Conservation (phyloP, 1,284 basidiomycete genomes). For the Inonotus hispidus region DNA sequence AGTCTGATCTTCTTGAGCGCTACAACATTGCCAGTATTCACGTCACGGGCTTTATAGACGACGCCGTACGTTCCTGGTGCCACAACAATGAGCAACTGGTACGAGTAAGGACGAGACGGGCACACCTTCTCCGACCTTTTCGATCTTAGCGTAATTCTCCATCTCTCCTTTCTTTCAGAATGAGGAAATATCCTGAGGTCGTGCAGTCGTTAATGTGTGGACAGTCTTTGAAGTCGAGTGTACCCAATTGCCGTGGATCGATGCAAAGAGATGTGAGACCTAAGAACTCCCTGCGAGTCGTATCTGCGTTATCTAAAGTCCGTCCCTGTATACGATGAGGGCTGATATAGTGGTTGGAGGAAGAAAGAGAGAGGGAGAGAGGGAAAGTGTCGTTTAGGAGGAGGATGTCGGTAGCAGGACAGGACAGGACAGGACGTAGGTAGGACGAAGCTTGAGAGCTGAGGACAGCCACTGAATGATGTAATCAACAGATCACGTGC, state of each 20-base stretch:
- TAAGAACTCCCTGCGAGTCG: background rate
- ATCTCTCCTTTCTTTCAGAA: background rate
- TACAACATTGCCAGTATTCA: constrained; percentile 72
- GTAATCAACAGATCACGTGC: background rate
- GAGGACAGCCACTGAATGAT: background rate
- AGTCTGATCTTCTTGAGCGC: constrained; percentile 98
- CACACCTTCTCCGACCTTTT: constrained; percentile 52
- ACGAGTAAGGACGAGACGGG: constrained; percentile 19
- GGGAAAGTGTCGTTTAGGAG: background rate
- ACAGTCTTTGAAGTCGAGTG: background rate
- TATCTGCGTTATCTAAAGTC: background rate
- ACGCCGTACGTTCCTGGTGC: constrained; percentile 92
- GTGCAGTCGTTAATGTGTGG: background rate
- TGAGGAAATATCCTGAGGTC: background rate
- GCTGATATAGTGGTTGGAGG: no score
- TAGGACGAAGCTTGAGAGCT: no score
- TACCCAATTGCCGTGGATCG: background rate
- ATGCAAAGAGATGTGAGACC: background rate
- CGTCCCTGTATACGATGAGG: background rate
- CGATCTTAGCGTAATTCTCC: constrained; percentile 33
- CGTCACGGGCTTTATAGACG: constrained; percentile 88
- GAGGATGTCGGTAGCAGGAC: background rate
- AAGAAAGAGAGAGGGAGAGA: background rate
- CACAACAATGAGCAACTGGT: constrained; percentile 10
- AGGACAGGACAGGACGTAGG: no score